Evolutionary conservation across 768 basidiomycete species (phyloP).

Genomic region (Amylocystis lapponica): DNA sequence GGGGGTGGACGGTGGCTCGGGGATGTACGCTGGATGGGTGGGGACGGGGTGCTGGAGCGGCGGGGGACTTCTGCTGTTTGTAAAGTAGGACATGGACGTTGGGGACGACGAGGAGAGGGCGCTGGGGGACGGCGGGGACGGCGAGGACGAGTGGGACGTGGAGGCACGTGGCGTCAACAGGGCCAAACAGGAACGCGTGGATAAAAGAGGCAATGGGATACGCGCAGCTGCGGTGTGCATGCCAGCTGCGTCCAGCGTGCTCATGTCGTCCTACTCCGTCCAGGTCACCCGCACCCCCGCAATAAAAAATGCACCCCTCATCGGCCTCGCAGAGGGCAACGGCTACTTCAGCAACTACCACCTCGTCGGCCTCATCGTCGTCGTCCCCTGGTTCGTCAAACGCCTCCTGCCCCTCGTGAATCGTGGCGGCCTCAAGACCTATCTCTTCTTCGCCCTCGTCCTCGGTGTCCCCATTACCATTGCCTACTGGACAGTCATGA

Average conservation of each 20-base stretch:
- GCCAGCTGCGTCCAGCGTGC: constrained; percentile 2
- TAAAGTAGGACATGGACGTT: constrained; percentile 29
- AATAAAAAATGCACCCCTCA: constrained; percentile 80
- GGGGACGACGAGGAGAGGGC: not conserved
- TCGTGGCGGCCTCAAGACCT: constrained; percentile 81
- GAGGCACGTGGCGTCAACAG: not conserved
- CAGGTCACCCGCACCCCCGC: constrained; percentile 63
- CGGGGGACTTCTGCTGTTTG: constrained; percentile 52
- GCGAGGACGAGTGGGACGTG: constrained; percentile 6
- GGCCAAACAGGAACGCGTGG: constrained; percentile 3
- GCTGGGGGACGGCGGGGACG: not conserved
- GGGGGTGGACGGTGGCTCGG: constrained; percentile 74
- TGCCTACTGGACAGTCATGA: constrained; percentile 87
- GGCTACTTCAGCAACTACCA: constrained; percentile 78
- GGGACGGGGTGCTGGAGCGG: constrained; percentile 86
- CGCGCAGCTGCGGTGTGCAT: not conserved
- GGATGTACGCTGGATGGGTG: constrained; percentile 82
- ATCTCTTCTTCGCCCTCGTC: constrained; percentile 71
- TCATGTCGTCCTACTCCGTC: constrained; percentile 43
- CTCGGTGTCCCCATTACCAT: constrained; percentile 73
- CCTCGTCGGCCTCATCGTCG: constrained; percentile 69
- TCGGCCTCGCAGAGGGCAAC: constrained; percentile 82
- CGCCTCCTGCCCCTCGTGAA: constrained; percentile 75
- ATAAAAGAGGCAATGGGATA: not conserved
- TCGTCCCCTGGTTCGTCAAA: constrained; percentile 82